Base-by-base conservation (phyloP, 1,284 basidiomycete genomes). In the Chiua sp. region DNA sequence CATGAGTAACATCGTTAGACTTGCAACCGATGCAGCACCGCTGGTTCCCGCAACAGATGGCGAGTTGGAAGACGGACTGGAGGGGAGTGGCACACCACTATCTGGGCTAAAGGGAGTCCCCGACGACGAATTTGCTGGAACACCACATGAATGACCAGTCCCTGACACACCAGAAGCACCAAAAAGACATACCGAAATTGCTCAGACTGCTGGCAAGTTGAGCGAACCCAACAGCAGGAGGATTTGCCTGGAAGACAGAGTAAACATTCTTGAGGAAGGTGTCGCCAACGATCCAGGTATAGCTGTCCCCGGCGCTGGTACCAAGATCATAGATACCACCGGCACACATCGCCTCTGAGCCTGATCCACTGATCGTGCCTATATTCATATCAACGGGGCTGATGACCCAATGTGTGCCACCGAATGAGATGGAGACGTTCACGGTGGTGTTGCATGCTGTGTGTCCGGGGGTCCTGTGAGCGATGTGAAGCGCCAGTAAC, bases 371-470 rank as follows among this genome's bases (percentile, higher is more conserved):
- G n/a, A 82, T 30, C 3, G 60, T 68, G 5, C 93, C 93, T 11
- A 94, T 74, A 74, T 92, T 96, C 84, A 97, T 91, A 72, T 96
- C 93, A 2, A 72, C 72, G 0, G 84, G 39, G 66, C 77, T 83
- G 67, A 98, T 88, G 5, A 84, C 70, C 88, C 93, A 97, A 2
- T 76, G 66, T 55, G 85, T 82, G 7, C 92, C 91, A 18, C 92
- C 92, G 66, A 96, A 96, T 0, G 85, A 85, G 16, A 98, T 62
- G 4, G 83, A 80, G 16, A 85, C 70, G 1, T 73, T 65, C n/a
- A 91, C 68, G 2, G 75, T 57, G 3, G 83, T 83, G 10, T 61
- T 68, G 67, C 89, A 91, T 12, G 87, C 90, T 91, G 57, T 52
- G 78, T 22, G 74, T 64, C 78, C n/a, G 46, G 55, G 6, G 4